Evolutionary conservation across 2,329 filamentous ascomycete genomes (phyloP).

Genomic region (Escovopsis weberi): DNA sequence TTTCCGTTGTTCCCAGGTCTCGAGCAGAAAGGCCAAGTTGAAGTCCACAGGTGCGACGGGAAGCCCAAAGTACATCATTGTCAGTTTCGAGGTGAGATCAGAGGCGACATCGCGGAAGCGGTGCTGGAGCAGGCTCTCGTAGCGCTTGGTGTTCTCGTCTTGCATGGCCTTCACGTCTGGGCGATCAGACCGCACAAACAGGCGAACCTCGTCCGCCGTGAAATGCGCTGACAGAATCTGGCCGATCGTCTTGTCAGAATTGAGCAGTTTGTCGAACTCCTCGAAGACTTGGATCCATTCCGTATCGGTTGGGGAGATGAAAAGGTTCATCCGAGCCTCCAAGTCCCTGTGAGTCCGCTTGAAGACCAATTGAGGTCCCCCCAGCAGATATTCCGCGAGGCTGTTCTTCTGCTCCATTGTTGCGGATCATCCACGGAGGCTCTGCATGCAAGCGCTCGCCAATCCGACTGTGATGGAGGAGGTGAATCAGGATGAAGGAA

Average conservation of each 20-base stretch:
- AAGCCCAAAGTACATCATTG: conserved; percentile 32
- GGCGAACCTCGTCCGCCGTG: conserved; percentile 17
- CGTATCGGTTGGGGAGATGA: conserved; percentile 11
- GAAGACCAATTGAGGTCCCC: neutral
- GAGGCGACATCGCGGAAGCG: conserved; percentile 16
- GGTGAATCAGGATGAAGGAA: neutral
- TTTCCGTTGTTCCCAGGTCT: conserved; percentile 8
- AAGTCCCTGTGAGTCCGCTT: neutral
- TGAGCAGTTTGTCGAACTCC: conserved; percentile 16
- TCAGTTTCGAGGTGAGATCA: conserved; percentile 25
- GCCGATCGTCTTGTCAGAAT: conserved; percentile 11
- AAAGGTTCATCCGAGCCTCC: conserved; percentile 8
- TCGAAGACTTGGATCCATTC: conserved; percentile 14
- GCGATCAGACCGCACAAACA: conserved; percentile 17
- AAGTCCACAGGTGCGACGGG: conserved; percentile 24
- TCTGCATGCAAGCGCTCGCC: no score
- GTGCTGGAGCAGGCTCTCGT: conserved; percentile 14
- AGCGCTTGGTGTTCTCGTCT: conserved; percentile 15
- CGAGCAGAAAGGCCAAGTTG: conserved; percentile 12
- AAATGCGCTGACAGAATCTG: conserved; percentile 21
- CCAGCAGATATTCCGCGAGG: neutral
- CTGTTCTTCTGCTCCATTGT: neutral
- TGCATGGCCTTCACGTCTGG: conserved; percentile 18
- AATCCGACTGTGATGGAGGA: neutral
- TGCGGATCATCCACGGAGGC: neutral